Conservation (phyloP, 371 early-diverging fungal species). For the Mortierella polycephala region DNA sequence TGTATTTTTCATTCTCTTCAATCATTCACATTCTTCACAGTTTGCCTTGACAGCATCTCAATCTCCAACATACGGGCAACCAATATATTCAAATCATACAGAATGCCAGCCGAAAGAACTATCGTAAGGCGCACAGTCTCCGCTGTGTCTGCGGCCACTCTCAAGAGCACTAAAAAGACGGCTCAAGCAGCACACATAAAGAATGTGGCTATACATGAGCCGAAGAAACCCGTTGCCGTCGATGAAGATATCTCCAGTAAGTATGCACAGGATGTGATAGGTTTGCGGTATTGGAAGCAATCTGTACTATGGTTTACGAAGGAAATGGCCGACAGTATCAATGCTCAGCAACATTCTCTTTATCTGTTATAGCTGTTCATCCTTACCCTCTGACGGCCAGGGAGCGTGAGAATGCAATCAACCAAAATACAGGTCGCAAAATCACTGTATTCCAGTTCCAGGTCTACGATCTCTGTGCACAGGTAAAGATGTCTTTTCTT, state of each 20-base stretch:
- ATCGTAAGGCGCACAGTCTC: conserved; percentile 13
- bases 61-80: too few species aligned
- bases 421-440: conserved; percentile 63
- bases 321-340: too few species aligned
- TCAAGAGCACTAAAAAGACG: background rate
- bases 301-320: too few species aligned
- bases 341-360: background rate
- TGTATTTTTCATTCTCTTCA: too few species aligned
- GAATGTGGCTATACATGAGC: background rate
- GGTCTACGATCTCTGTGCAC: conserved; percentile 77
- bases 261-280: background rate
- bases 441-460: conserved; percentile 78
- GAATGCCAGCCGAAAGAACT: conserved; percentile 40
- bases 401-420: conserved; percentile 61
- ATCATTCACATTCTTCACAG: background rate
- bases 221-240: conserved; percentile 22
- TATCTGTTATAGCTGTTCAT: conserved; percentile 40
- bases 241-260: conserved; percentile 42
- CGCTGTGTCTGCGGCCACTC: background rate
- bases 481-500: conserved; percentile 47
- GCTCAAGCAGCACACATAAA: background rate
- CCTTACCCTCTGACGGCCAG: conserved; percentile 56
- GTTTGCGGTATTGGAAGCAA: too few species aligned
- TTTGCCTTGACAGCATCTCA: too few species aligned
- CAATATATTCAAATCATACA: background rate